Evolutionary conservation across 176 grass and related monocot genomes (phyloP).

Genomic region (Musa beccarii): DNA sequence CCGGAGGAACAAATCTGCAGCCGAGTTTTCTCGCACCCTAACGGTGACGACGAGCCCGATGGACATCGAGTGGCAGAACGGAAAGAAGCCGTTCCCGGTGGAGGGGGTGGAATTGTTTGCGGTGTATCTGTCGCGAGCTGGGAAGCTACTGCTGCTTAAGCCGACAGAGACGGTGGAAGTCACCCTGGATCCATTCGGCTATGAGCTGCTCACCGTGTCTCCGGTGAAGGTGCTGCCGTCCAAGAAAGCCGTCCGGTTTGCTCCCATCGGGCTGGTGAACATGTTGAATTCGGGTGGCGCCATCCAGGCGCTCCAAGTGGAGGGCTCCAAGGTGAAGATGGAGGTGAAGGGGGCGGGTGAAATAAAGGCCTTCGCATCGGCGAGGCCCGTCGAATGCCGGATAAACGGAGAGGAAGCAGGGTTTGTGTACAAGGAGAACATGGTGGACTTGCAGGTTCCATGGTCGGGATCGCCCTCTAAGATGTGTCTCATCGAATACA

Average conservation of each 20-base stretch:
- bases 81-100: constrained; percentile 20
- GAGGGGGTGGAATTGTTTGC: constrained; percentile 41
- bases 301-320: constrained; percentile 38
- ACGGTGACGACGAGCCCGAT: constrained; percentile 31
- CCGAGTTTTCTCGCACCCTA: constrained; percentile 42
- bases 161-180: constrained; percentile 41
- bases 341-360: constrained; percentile 58
- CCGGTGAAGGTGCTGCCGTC: constrained; percentile 33
- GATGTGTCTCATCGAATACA: constrained; percentile 39
- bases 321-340: constrained; percentile 22
- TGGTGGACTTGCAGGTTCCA: constrained; percentile 50
- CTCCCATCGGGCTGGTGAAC: constrained; percentile 72
- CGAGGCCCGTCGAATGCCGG: constrained; percentile 35
- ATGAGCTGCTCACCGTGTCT: constrained; percentile 78
- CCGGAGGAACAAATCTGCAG: constrained; percentile 50
- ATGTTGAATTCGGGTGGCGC: constrained; percentile 82
- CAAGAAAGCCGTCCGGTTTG: constrained; percentile 23
- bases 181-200: constrained; percentile 56
- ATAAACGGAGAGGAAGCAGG: constrained; percentile 40
- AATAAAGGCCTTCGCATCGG: constrained; percentile 65
- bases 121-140: constrained; percentile 36
- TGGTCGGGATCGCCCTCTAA: constrained; percentile 68
- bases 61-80: constrained; percentile 72
- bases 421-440: constrained; percentile 38
- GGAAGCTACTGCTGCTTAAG: constrained; percentile 40